Percentiles rank a stretch among this genome's conserved stretches.
Conservation (phyloP, 371 early-diverging fungal species). For the Rhizopus microsporus region DNA sequence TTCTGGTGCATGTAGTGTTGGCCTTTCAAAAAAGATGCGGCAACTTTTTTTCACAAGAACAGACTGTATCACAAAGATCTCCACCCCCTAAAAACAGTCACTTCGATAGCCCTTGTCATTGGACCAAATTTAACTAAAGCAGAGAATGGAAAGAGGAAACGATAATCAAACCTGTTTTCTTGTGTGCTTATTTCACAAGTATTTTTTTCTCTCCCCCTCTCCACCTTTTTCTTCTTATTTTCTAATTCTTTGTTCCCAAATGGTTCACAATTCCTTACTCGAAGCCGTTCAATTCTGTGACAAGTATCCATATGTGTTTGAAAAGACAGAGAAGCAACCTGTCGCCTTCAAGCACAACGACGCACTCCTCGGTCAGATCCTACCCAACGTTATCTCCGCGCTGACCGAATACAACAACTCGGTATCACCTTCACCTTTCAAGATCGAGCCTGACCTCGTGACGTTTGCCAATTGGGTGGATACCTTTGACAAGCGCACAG, state of each 20-base stretch:
- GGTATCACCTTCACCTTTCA: constrained; percentile 26
- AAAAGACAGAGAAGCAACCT: neutral
- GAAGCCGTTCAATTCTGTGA: constrained; percentile 47
- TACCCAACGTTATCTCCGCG: constrained; percentile 26
- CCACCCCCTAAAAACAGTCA: too few species aligned
- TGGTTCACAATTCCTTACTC: constrained; percentile 8
- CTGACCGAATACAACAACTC: constrained; percentile 35
- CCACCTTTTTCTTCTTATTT: neutral
- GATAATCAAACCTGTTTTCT: too few species aligned
- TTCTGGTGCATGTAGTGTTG: too few species aligned
- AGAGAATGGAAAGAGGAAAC: too few species aligned
- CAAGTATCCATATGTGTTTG: constrained; percentile 38
- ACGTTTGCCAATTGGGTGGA: constrained; percentile 31
- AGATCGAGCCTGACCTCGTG: constrained; percentile 25
- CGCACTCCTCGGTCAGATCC: constrained; percentile 42
- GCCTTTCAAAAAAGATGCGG: too few species aligned
- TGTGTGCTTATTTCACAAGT: too few species aligned
- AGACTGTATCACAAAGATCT: too few species aligned
- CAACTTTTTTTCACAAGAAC: too few species aligned
- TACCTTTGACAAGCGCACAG: constrained; percentile 37
- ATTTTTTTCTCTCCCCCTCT: neutral
- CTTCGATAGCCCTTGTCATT: too few species aligned
- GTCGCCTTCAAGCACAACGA: constrained; percentile 13
- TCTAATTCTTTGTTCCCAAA: neutral
- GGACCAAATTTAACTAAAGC: too few species aligned